Base-by-base conservation (phyloP, 495 filamentous ascomycete genomes). In the Xylaria cubensis region DNA sequence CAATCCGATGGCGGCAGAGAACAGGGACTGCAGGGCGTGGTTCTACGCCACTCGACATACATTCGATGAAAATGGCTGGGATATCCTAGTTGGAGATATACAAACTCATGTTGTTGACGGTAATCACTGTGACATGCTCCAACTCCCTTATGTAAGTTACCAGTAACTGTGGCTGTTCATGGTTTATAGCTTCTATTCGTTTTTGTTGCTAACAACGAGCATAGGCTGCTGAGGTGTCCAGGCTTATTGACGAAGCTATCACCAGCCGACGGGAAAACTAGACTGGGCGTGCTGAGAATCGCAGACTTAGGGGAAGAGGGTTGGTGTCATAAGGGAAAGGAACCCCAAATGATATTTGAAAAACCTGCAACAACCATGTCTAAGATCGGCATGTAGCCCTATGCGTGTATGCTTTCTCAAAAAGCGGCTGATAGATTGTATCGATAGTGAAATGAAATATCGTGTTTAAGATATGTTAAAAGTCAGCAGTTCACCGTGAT, bases 1-100 rank as follows among this genome's bases (percentile, higher is more conserved):
- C 70, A 82, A 92, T 83, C 89, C 90, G 80, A 76, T 83, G 69
- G 56, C 53, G 8, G 72, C 66, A 19, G 72, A 41, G 9, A 69
- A 65, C 17, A n/a, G 36, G 42, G 41, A 70, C 34, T 70, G 50
- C 48, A 64, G 41, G n/a, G 34, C 66, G 39, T 93, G 89, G 86
- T 78, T 93, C 41, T 78, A 91, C 12, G 86, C 89, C 74, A 87
- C 91, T 77, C 82, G 89, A 26, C 86, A 85, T 8, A 86, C 90
- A 67, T 89, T 92, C 44, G 86, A 86, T 32, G 84, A 88, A 21
- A 90, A 91, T 71, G 86, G 87, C 34, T 93, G 91, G 91, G 90
- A 89, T 71, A 86, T 87, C 17, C 83, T 92, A 13, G 81, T 91
- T 42, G 87, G 87, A 4, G 72, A 80, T 9, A 78, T 88, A 63